Evolutionary conservation across 768 basidiomycete genomes (phyloP).

Genomic region (Russula olivacea): DNA sequence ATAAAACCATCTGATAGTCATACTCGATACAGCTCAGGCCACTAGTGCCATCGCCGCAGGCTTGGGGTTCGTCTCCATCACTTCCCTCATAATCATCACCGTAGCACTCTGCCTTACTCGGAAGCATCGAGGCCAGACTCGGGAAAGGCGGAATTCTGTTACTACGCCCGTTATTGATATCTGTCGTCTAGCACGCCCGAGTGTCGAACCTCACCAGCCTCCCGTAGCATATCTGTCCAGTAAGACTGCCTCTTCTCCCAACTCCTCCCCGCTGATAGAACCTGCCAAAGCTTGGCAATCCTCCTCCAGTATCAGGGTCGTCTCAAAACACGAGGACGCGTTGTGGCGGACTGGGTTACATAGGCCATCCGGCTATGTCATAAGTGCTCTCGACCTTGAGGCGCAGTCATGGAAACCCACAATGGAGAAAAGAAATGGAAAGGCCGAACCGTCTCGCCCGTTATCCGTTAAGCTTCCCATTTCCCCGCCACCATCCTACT

Average conservation of each 20-base stretch:
- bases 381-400: conserved; percentile 16
- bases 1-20: not conserved
- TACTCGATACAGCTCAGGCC: not conserved
- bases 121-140: not conserved
- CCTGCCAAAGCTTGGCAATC: not conserved
- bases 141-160: not conserved
- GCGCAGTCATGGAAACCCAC: conserved; percentile 12
- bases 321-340: not conserved
- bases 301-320: not conserved
- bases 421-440: not conserved
- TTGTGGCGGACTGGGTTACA: not conserved
- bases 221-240: not conserved
- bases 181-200: not conserved
- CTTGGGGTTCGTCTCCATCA: conserved; percentile 1
- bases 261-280: not conserved
- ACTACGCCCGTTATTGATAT: not conserved
- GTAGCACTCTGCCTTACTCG: not conserved
- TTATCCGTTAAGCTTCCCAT: not conserved
- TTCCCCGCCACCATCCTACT: conserved; percentile 18
- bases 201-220: not conserved
- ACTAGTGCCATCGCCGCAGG: not conserved
- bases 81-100: not conserved
- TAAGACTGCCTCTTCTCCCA: not conserved
- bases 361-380: not conserved
- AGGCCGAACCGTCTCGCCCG: not conserved